These are phyloP conservation scores for Picea engelmannii DNA, from an alignment of 83 land plant species.

Conservation along the genomic window DNA sequence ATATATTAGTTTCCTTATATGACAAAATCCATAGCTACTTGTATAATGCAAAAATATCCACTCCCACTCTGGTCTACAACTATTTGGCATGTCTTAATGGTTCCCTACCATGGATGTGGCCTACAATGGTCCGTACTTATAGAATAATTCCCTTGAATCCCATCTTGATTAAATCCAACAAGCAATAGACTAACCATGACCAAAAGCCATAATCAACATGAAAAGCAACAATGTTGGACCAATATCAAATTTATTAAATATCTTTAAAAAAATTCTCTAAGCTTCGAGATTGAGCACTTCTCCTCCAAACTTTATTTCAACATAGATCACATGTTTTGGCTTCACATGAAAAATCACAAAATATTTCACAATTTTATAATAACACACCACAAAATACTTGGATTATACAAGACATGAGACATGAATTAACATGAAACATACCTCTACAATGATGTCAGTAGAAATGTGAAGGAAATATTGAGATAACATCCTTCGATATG, in stretches of 20 bases:
- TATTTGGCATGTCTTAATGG: conserved; percentile 41
- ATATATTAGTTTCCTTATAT: conserved; percentile 44
- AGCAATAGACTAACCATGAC: neutral
- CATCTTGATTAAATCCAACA: neutral
- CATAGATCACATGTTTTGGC: no score
- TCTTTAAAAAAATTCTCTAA: neutral
- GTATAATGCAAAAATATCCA: conserved; percentile 60
- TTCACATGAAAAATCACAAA: no score
- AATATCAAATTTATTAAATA: neutral
- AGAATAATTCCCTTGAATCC: neutral
- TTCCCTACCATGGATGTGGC: conserved; percentile 40
- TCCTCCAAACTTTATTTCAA: no score
- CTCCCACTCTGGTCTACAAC: conserved; percentile 49
- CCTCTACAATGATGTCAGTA: no score
- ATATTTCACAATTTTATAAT: no score
- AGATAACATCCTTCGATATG: no score
- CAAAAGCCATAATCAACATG: neutral
- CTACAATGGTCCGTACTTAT: neutral
- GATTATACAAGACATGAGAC: no score
- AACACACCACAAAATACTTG: no score
- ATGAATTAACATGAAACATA: no score
- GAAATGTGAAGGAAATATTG: no score
- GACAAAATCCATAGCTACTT: conserved; percentile 68
- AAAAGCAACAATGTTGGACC: neutral
- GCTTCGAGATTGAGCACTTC: no score